These are phyloP conservation scores for Penicillium nucicola DNA, from an alignment of 495 filamentous ascomycete species.

Conservation along the genomic window DNA sequence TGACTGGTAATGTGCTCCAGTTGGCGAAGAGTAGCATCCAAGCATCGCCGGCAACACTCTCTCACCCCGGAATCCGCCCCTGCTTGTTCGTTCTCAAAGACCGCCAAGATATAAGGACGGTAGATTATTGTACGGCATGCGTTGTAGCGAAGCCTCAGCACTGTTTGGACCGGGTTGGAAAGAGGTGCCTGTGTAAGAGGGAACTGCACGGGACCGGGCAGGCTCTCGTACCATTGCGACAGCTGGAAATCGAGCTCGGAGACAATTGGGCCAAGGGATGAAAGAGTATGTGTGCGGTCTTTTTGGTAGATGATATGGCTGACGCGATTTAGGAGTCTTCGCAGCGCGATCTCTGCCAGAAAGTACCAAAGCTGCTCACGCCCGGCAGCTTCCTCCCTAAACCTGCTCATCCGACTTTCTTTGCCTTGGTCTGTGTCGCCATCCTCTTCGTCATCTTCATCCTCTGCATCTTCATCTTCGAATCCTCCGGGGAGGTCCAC, in stretches of 20 bases:
- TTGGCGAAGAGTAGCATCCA: conserved; percentile 79
- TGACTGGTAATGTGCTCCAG: conserved; percentile 75
- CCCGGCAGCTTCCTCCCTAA: conserved; percentile 38
- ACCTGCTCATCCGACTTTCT: conserved; percentile 7
- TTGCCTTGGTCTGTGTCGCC: conserved; percentile 9
- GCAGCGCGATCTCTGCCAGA: conserved; percentile 73
- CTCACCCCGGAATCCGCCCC: conserved; percentile 65
- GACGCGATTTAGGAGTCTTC: conserved; percentile 72
- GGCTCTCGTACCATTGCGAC: conserved; percentile 78
- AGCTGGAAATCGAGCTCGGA: conserved; percentile 79
- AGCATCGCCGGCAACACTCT: conserved; percentile 74
- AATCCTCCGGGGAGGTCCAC: conserved; percentile 76
- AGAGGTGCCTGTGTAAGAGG: conserved; percentile 63
- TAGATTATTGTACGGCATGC: conserved; percentile 84
- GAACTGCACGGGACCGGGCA: conserved; percentile 71
- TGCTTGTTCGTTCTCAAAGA: conserved; percentile 72
- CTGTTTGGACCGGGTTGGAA: conserved; percentile 73
- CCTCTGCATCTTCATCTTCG: conserved; percentile 50
- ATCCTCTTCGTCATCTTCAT: conserved; percentile 51
- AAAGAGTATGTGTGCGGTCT: conserved; percentile 63
- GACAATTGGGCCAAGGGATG: conserved; percentile 69
- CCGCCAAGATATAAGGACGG: conserved; percentile 76
- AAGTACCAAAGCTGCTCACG: conserved; percentile 84
- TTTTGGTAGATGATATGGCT: conserved; percentile 79
- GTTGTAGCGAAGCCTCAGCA: conserved; percentile 73